Evolutionary conservation across 108 stramenopile genomes (phyloP), one percentile per base, ranked within the genome.

Genomic region (Chaetoceros muelleri): DNA sequence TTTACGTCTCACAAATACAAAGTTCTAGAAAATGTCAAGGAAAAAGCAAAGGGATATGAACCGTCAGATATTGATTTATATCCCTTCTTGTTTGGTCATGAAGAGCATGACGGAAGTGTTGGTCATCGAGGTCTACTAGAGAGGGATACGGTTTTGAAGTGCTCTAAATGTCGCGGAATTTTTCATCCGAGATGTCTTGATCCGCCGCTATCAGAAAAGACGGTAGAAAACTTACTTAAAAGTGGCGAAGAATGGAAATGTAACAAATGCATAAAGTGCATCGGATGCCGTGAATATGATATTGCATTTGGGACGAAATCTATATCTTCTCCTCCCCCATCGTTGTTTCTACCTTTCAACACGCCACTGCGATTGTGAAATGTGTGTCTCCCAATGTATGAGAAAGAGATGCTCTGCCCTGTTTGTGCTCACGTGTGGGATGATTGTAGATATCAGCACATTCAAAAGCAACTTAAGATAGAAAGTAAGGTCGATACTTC

Each of bases 371-470:
- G 68, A 30, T 55, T 84, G 23, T 86, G 84, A 48, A 61, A 60
- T 34, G 62, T 62, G 60, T 86, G 84, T 48, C 58, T 29, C 25
- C 50, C 65, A 20, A 60, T 65, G 16, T 86, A 78, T 57, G 67
- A 66, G 8, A 30, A 49, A 27, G 55, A 69, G 16, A 62, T 69
- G 45, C 82, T 52, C 48, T 86, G 84, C 46, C 73, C 75, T 28
- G 69, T 75, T 23, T 86, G 84, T 46, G 75, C 70, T 2, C 78
- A 78, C 46, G 55, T 72, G 5, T 82, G 75, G 76, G 71, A 85
- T 48, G 84, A 79, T 31, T 60, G 54, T 0, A 68, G 63, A 21
- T 81, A 78, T 44, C 69, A 81, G 53, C 57, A 74, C 21, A 79
- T 73, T 21, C 70, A 64, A 55, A 52, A 60, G 23, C 73, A 73